Evolutionary conservation across 805 yeast species (phyloP).

Genomic region (Wickerhamiella parazyma): DNA sequence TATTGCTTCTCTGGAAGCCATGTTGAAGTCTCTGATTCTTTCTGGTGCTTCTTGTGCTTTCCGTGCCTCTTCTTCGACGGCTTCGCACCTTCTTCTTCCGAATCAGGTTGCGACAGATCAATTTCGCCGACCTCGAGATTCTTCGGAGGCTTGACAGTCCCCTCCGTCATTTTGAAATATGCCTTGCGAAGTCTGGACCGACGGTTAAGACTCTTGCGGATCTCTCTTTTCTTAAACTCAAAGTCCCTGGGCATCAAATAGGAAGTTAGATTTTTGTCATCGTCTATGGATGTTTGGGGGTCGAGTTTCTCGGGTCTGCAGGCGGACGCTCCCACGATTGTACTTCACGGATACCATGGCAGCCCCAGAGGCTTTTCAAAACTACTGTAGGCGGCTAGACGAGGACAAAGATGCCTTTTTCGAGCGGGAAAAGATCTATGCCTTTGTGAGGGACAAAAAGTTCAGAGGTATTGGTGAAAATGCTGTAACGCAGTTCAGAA

Average conservation of each 20-base stretch:
- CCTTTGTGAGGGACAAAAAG: background rate
- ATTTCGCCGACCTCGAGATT: constrained; percentile 15
- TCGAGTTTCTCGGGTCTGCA: background rate
- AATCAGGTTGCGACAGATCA: background rate
- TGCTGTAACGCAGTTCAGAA: constrained; percentile 7
- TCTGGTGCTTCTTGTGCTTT: background rate
- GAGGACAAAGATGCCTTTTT: background rate
- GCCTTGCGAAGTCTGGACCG: constrained; percentile 69
- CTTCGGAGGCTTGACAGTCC: constrained; percentile 37
- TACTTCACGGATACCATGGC: background rate
- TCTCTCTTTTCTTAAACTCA: constrained; percentile 39
- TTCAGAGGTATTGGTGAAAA: background rate
- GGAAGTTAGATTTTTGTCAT: background rate
- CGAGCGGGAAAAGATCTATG: background rate
- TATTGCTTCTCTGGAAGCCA: constrained; percentile 11
- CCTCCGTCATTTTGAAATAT: constrained; percentile 57
- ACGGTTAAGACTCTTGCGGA: constrained; percentile 62
- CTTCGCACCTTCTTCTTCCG: constrained; percentile 10
- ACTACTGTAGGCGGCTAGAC: background rate
- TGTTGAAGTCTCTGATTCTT: background rate
- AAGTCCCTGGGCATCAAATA: constrained; percentile 13
- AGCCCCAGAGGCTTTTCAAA: background rate
- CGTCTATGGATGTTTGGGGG: background rate
- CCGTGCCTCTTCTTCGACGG: constrained; percentile 1
- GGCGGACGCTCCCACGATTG: background rate